These are phyloP conservation scores for Chalciporus sp. DNA, from an alignment of 1,284 basidiomycete species.

Conservation along the genomic window DNA sequence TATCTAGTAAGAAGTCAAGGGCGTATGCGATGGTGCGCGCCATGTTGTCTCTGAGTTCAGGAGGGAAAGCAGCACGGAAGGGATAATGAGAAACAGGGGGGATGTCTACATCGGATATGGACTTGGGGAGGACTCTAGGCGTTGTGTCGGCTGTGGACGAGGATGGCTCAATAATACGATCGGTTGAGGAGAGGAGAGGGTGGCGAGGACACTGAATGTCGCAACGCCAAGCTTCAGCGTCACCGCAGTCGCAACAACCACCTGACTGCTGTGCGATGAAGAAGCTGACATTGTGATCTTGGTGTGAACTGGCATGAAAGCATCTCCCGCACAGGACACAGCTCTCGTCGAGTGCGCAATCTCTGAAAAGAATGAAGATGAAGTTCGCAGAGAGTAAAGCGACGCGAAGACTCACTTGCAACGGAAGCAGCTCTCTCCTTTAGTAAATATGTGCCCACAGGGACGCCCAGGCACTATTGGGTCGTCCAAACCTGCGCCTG, in stretches of 20 bases:
- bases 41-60: constrained; percentile 73
- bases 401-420: constrained; percentile 73
- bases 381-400: background rate
- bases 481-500: constrained; percentile 58
- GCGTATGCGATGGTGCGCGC: constrained; percentile 74
- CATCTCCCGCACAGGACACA: constrained; percentile 88
- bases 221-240: constrained; percentile 80
- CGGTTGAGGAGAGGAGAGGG: constrained; percentile 39
- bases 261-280: constrained; percentile 89
- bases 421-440: constrained; percentile 85
- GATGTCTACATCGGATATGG: constrained; percentile 47
- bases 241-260: constrained; percentile 92
- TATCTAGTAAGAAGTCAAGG: constrained; percentile 85
- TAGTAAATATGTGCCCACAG: constrained; percentile 79
- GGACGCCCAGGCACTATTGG: constrained; percentile 62
- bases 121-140: constrained; percentile 36
- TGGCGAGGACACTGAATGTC: constrained; percentile 75
- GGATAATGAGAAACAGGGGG: constrained; percentile 63
- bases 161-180: constrained; percentile 12
- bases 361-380: constrained; percentile 48
- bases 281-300: constrained; percentile 87
- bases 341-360: constrained; percentile 86
- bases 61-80: constrained; percentile 55
- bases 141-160: constrained; percentile 30
- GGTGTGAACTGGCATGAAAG: constrained; percentile 83